Percentiles rank a stretch among this genome's conserved stretches.
Evolutionary conservation across 306 rosid genomes (phyloP).

Genomic region (Citrullus mucosospermus): DNA sequence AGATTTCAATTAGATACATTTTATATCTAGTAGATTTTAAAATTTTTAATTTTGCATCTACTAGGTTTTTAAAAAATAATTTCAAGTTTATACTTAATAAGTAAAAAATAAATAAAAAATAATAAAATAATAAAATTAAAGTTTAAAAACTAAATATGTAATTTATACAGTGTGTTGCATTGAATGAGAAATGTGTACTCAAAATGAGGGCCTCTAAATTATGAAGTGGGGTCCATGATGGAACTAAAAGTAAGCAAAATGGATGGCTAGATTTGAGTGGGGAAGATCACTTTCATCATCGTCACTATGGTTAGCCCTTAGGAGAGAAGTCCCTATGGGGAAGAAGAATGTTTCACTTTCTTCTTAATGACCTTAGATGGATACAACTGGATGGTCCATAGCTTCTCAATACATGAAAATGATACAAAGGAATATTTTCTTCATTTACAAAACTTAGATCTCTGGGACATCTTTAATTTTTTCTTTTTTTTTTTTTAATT

Average conservation of each 20-base stretch:
- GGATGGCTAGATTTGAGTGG: constrained; percentile 25
- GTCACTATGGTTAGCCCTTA: constrained; percentile 21
- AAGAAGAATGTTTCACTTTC: constrained; percentile 72
- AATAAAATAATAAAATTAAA: no score
- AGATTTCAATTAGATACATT: no score
- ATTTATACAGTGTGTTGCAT: not conserved
- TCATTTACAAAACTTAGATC: not conserved
- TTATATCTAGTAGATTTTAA: no score
- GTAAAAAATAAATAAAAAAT: no score
- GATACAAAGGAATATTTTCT: constrained; percentile 22
- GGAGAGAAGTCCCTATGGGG: constrained; percentile 20
- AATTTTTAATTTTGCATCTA: no score
- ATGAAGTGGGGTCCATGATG: constrained; percentile 9
- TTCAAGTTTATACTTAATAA: no score
- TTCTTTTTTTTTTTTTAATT: no score
- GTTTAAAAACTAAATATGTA: no score
- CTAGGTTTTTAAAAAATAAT: no score
- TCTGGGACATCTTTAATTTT: not conserved
- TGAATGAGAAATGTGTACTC: not conserved
- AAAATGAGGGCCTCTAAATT: not conserved
- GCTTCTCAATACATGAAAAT: constrained; percentile 24
- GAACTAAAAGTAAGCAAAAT: constrained; percentile 16
- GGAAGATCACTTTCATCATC: constrained; percentile 27
- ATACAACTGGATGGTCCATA: constrained; percentile 59
- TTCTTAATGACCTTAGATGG: constrained; percentile 49